phyloP scores from a whole-genome alignment of 2,329 filamentous ascomycete species.

The Endocalyx cinctus region DNA sequence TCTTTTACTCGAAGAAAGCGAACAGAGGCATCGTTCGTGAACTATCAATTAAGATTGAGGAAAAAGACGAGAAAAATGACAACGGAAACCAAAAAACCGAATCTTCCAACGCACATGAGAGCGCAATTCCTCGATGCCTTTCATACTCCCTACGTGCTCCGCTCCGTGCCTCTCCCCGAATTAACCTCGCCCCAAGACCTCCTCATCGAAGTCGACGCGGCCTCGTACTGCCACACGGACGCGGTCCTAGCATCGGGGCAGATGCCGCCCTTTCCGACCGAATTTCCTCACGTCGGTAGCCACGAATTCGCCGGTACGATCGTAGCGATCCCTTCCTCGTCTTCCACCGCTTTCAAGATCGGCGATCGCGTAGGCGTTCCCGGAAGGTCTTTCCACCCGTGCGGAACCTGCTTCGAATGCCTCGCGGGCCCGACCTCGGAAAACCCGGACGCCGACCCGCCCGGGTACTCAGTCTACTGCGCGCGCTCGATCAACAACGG shows the following conservation, averaged over 20 bases:
- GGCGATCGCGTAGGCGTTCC: slow-evolving; percentile 35
- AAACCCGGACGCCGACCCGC: slow-evolving; percentile 28
- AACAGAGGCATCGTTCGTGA: not conserved
- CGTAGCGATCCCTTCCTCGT: slow-evolving; percentile 21
- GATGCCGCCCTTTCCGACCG: slow-evolving; percentile 26
- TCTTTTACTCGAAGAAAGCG: too few relatives aligned
- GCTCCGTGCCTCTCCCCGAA: slow-evolving; percentile 30
- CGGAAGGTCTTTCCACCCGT: slow-evolving; percentile 35
- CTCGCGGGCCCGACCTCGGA: slow-evolving; percentile 9
- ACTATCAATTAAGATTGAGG: not conserved
- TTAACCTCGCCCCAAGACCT: slow-evolving; percentile 30
- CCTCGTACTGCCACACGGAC: slow-evolving; percentile 42
- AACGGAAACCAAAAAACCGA: not conserved
- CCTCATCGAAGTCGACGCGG: slow-evolving; percentile 40
- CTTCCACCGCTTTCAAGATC: slow-evolving; percentile 8
- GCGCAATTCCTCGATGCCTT: slow-evolving; percentile 37
- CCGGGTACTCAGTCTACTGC: slow-evolving; percentile 37
- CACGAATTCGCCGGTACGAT: slow-evolving; percentile 43
- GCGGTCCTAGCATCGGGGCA: slow-evolving; percentile 22
- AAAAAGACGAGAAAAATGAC: not conserved
- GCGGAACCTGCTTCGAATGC: slow-evolving; percentile 38
- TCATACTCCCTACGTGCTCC: slow-evolving; percentile 35
- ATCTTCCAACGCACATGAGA: slow-evolving; percentile 26
- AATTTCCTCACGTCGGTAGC: slow-evolving; percentile 38
- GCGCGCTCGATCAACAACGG: slow-evolving; percentile 18